Evolutionary conservation across 768 basidiomycete genomes (phyloP).

Genomic region (Xerocomellus dryophilus): DNA sequence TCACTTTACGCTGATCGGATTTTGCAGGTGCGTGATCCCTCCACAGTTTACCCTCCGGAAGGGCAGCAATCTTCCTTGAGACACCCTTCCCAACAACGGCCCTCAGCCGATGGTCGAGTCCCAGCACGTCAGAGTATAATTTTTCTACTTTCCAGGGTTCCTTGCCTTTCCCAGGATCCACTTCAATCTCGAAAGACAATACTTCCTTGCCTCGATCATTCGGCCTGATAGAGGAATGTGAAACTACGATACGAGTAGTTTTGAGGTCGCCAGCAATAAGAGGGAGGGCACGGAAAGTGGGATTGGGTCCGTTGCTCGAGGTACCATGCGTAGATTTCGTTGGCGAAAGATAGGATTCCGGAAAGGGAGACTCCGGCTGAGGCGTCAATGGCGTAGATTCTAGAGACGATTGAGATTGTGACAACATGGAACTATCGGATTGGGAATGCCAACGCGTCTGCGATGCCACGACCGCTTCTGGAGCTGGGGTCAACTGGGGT

Average conservation of each 20-base stretch:
- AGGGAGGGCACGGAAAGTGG: constrained; percentile 70
- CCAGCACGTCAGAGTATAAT: constrained; percentile 89
- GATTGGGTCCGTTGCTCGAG: constrained; percentile 26
- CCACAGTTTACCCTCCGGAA: constrained; percentile 94
- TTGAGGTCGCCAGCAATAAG: constrained; percentile 70
- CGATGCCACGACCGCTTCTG: constrained; percentile 17
- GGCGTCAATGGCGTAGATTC: constrained; percentile 17
- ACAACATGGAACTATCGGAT: constrained; percentile 18
- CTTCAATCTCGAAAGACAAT: constrained; percentile 77
- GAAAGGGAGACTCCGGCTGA: constrained; percentile 30
- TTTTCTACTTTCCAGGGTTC: constrained; percentile 87
- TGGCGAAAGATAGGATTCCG: constrained; percentile 31
- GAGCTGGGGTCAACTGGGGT: constrained; percentile 16
- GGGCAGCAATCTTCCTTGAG: constrained; percentile 69
- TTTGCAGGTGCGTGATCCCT: constrained; percentile 96
- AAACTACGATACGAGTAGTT: constrained; percentile 65
- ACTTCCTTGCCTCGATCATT: constrained; percentile 93
- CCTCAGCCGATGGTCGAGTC: constrained; percentile 77
- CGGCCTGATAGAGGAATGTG: constrained; percentile 78
- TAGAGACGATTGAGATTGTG: constrained; percentile 24
- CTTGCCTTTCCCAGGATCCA: constrained; percentile 70
- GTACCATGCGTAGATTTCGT: constrained; percentile 16
- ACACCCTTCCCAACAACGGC: constrained; percentile 53
- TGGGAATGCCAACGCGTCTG: constrained; percentile 25
- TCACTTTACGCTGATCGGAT: constrained; percentile 92